Evolutionary conservation across 208 protist genomes (phyloP), one percentile per base, ranked within the genome.

Genomic region (Herpetomonas tarakana): DNA sequence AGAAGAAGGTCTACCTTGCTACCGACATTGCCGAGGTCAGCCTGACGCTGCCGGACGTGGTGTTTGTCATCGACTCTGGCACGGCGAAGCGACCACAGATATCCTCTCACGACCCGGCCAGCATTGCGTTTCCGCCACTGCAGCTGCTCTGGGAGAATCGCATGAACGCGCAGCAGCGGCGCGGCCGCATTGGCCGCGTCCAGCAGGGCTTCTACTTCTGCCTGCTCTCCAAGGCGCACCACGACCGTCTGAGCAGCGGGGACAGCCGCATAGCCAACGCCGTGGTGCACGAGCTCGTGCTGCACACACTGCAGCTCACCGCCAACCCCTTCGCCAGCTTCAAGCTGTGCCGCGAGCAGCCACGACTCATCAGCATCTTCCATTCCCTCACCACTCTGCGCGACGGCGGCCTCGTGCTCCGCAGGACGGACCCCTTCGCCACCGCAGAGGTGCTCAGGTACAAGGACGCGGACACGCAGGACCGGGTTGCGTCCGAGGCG

Each of bases 1-100:
- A 78, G 18, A 81, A 96, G 52, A 98, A 98, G 71, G 78, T 98
- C 12, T 92, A 98, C 52, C 58, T 98, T 18, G 82, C 92, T 18
- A 98, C 97, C 7, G 97, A 98, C 72, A 98, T 98, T 67, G 97
- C 97, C 7, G 97, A 99, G 68, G 98, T 98, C 9, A 94, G 83
- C 28, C 54, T 99, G 7, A 99, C 98, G 24, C 88, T 99, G 56
- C 94, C 97, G 11, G 97, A 99, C 65, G 86, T 94, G 11, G 88
- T 93, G 22, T 94, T 96, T 47, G 96, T 99, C 3, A 95, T 99
- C 29, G 97, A 99, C 76, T 86, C 76, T 24, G 97, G 97, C 39
- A 85, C 72, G 2, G 61, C 64, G 50, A 95, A 95, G 65, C 68
- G 78, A 7, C 88, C 88, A 16, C 71, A 75, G 56, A 86, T 95